A percentile compares a stretch with the other conserved stretches of the same genome.
Evolutionary conservation across 805 yeast genomes (phyloP).

Genomic region (Starmerella apicola): DNA sequence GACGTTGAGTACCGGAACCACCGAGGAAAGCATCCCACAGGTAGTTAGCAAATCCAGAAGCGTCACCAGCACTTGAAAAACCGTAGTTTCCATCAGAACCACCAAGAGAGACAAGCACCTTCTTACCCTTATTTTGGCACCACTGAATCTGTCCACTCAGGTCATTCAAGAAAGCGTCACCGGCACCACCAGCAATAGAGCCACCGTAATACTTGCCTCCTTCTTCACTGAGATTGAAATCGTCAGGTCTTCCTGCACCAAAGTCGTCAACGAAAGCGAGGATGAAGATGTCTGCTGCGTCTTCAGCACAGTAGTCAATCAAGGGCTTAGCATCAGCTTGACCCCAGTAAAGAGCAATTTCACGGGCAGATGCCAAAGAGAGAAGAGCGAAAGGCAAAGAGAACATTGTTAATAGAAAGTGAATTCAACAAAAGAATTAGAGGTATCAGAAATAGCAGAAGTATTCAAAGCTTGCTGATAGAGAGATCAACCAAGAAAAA

Average conservation of each 20-base stretch:
- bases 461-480: too few relatives aligned
- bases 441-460: too few relatives aligned
- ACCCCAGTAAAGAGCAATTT: conserved; percentile 83
- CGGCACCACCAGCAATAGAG: conserved; percentile 36
- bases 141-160: conserved; percentile 45
- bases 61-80: conserved; percentile 39
- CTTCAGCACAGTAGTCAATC: conserved; percentile 50
- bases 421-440: too few relatives aligned
- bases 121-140: conserved; percentile 72
- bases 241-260: conserved; percentile 30
- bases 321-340: conserved; percentile 50
- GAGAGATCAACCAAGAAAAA: too few relatives aligned
- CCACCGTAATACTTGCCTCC: too few relatives aligned
- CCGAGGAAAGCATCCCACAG: conserved; percentile 46
- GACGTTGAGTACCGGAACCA: conserved; percentile 32
- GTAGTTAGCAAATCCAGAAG: conserved; percentile 43
- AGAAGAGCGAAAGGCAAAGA: conserved; percentile 7
- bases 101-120: conserved; percentile 63
- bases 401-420: too few relatives aligned
- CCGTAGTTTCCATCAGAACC: conserved; percentile 56
- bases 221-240: conserved; percentile 41
- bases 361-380: conserved; percentile 31
- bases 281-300: conserved; percentile 48
- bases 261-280: conserved; percentile 58
- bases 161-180: background rate